phyloP scores from a whole-genome alignment of 352 stramenopile species.

The Pythium aquatile region DNA sequence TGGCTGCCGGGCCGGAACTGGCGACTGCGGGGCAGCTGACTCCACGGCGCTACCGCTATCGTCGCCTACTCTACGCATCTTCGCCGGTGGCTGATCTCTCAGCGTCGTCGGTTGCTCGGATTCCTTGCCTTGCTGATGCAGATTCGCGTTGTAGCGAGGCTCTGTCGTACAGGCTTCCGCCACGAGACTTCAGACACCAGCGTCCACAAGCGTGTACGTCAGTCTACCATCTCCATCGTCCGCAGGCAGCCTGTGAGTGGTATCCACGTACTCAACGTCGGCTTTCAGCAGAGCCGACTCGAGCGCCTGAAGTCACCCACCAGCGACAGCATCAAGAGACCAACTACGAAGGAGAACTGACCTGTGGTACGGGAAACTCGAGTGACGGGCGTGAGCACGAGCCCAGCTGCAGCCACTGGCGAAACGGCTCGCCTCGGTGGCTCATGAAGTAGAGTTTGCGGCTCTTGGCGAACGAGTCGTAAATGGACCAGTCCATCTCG shows the following conservation, averaged over 20 bases:
- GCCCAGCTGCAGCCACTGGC: constrained; percentile 64
- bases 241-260: no score
- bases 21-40: neutral
- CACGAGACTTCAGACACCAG: neutral
- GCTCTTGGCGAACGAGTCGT: constrained; percentile 74
- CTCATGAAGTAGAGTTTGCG: constrained; percentile 86
- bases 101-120: neutral
- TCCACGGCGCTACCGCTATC: neutral
- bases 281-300: constrained; percentile 46
- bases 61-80: neutral
- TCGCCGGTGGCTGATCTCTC: neutral
- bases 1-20: neutral
- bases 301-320: constrained; percentile 52
- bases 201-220: neutral
- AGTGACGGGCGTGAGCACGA: constrained; percentile 70
- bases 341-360: constrained; percentile 27
- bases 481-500: constrained; percentile 80
- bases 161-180: constrained; percentile 3
- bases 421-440: constrained; percentile 61
- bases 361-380: constrained; percentile 87
- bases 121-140: neutral
- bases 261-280: constrained; percentile 56
- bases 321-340: no score
- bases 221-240: neutral
- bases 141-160: neutral